A percentile compares a stretch with the other conserved stretches of the same genome.
These are phyloP conservation scores for Desmodesmus armatus DNA, from an alignment of 139 green algal species.

Conservation along the genomic window DNA sequence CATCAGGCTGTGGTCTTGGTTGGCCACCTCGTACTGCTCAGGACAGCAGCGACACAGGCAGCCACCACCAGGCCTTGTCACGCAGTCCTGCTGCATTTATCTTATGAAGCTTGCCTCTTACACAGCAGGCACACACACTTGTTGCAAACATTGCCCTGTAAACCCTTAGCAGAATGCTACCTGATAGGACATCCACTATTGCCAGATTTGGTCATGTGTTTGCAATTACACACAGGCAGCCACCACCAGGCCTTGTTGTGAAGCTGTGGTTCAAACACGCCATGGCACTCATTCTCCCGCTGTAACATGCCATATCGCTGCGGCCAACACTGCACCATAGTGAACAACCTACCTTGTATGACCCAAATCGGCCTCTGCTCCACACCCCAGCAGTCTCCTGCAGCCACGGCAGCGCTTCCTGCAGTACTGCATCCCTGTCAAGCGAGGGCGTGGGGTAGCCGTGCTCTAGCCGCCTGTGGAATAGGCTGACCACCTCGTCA, in stretches of 20 bases:
- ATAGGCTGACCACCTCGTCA: conserved; percentile 88
- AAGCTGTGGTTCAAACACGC: no score
- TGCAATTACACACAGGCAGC: no score
- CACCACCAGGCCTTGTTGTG: no score
- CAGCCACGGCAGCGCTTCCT: conserved; percentile 89
- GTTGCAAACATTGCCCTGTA: no score
- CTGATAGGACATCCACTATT: no score
- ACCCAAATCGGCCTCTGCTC: conserved; percentile 89
- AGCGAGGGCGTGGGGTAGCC: conserved; percentile 90
- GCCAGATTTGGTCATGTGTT: no score
- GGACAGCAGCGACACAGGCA: conserved; percentile 1
- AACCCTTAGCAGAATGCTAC: no score
- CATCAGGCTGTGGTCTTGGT: conserved; percentile 93
- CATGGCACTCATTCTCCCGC: background rate
- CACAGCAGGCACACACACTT: no score
- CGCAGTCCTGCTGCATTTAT: no score
- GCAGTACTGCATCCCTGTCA: conserved; percentile 81
- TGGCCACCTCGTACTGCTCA: conserved; percentile 89
- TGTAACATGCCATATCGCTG: background rate
- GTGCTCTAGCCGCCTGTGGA: conserved; percentile 70
- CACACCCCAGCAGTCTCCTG: conserved; percentile 79
- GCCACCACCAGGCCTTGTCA: no score
- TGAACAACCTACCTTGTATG: conserved; percentile 76
- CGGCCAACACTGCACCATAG: background rate
- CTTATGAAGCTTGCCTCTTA: no score